Evolutionary conservation across 2,329 filamentous ascomycete genomes (phyloP).

Genomic region (Arthrobotrys sphaeroides): DNA sequence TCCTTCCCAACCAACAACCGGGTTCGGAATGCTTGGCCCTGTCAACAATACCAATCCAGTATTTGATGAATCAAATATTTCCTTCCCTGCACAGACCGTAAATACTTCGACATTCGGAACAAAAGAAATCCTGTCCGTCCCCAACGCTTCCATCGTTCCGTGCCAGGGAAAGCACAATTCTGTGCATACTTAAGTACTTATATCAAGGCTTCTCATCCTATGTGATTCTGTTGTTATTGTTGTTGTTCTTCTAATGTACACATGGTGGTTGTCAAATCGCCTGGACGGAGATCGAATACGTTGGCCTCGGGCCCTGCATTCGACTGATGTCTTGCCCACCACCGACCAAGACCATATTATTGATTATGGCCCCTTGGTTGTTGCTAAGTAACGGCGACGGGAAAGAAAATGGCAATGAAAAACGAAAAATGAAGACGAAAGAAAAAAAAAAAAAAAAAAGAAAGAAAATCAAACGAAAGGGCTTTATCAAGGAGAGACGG

Average conservation of each 20-base stretch:
- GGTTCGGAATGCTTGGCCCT: not conserved
- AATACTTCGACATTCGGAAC: too few relatives aligned
- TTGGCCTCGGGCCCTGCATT: not conserved
- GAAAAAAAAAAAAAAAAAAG: conserved; percentile 31
- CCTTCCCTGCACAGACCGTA: not conserved
- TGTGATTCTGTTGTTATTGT: not conserved
- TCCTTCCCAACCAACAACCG: not conserved
- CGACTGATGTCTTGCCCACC: too few relatives aligned
- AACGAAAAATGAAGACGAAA: conserved; percentile 41
- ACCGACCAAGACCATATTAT: conserved; percentile 11
- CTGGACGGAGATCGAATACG: too few relatives aligned
- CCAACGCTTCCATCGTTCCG: too few relatives aligned
- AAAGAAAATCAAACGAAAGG: conserved; percentile 7
- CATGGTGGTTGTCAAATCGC: too few relatives aligned
- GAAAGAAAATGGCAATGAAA: not conserved
- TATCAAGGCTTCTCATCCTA: not conserved
- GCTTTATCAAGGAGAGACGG: conserved; percentile 41
- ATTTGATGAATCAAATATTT: too few relatives aligned
- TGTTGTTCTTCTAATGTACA: conserved; percentile 3
- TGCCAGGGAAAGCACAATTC: not conserved
- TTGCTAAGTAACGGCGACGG: not conserved
- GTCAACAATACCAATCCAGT: not conserved
- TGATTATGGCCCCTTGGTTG: conserved; percentile 8
- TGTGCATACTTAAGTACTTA: not conserved
- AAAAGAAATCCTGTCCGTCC: too few relatives aligned